Conservation (phyloP, 495 filamentous ascomycete genomes). For the Penicillium flavigenum region DNA sequence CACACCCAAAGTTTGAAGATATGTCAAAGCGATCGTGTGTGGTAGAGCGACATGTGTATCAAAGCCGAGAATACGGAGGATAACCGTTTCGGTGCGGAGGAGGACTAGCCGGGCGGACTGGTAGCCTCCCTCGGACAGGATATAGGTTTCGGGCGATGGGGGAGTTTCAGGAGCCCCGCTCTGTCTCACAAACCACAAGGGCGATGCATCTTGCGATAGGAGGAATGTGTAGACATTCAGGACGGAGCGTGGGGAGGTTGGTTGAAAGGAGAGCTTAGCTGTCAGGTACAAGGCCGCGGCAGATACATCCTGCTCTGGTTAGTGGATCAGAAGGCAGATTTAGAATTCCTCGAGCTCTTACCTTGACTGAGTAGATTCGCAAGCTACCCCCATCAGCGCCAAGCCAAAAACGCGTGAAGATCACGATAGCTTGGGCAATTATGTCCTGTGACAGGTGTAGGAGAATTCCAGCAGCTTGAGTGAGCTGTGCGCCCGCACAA, state of each 20-base stretch:
- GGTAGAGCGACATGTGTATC: constrained; percentile 80
- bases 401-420: constrained; percentile 85
- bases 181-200: constrained; percentile 52
- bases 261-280: constrained; percentile 78
- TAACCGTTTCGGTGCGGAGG: constrained; percentile 67
- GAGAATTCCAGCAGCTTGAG: constrained; percentile 83
- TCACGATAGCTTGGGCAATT: constrained; percentile 84
- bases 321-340: neutral
- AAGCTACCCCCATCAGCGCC: constrained; percentile 64
- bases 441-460: constrained; percentile 84
- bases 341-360: constrained; percentile 21
- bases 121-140: constrained; percentile 73
- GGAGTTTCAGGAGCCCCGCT: constrained; percentile 34
- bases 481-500: constrained; percentile 64
- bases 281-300: constrained; percentile 79
- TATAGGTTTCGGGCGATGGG: constrained; percentile 58
- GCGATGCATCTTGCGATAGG: constrained; percentile 59
- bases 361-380: constrained; percentile 55
- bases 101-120: constrained; percentile 59
- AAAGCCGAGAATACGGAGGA: constrained; percentile 76
- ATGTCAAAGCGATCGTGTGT: constrained; percentile 86
- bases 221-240: constrained; percentile 84
- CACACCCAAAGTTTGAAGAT: constrained; percentile 81
- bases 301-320: constrained; percentile 63
- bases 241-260: constrained; percentile 73